Conservation (phyloP, 768 basidiomycete species). For the Panus rudis region DNA sequence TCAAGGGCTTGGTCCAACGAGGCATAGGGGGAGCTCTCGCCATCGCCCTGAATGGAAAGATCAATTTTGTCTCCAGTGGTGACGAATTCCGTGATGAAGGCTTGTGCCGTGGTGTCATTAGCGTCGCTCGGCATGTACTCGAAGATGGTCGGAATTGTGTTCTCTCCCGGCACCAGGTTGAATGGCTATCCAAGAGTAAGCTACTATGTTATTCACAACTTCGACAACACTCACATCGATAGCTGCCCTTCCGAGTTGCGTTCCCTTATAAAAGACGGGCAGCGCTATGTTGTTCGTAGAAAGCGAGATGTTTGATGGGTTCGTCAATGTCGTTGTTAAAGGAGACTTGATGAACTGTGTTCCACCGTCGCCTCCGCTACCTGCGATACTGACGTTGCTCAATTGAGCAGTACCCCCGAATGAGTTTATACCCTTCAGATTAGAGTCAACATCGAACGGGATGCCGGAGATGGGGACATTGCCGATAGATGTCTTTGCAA, state of each 20-base stretch:
- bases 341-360: conserved; percentile 51
- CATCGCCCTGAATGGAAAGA: conserved; percentile 54
- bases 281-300: conserved; percentile 51
- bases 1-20: conserved; percentile 52
- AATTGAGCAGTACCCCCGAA: conserved; percentile 49
- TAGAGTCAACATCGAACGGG: conserved; percentile 52
- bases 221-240: conserved; percentile 39
- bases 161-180: conserved; percentile 50
- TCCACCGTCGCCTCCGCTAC: conserved; percentile 60
- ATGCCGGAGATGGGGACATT: conserved; percentile 60
- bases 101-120: conserved; percentile 60
- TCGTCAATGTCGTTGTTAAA: conserved; percentile 50
- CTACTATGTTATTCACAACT: not conserved
- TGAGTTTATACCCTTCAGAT: conserved; percentile 52
- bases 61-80: conserved; percentile 41
- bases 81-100: conserved; percentile 55
- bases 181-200: conserved; percentile 34
- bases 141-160: conserved; percentile 51
- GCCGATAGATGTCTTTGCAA: conserved; percentile 56
- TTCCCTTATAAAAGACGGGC: conserved; percentile 49
- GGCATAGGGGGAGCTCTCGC: conserved; percentile 50
- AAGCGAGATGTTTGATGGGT: conserved; percentile 64
- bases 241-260: conserved; percentile 50
- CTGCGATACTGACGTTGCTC: conserved; percentile 51
- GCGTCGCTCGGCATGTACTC: conserved; percentile 59